phyloP scores from a whole-genome alignment of 768 basidiomycete genomes.

The Cystobasidium onofrii region DNA sequence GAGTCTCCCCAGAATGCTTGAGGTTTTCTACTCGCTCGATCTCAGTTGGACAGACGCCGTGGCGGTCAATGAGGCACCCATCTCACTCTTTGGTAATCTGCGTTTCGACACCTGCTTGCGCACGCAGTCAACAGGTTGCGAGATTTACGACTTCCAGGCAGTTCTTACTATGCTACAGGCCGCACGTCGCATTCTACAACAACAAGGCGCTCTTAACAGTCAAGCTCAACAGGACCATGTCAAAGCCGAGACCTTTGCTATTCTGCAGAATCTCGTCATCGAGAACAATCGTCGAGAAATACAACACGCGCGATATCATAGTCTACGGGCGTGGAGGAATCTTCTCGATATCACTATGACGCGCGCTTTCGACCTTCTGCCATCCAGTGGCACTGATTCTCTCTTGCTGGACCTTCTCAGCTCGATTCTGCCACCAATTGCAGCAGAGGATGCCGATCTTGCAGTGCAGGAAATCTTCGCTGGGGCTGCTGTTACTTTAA shows the following conservation, averaged over 20 bases:
- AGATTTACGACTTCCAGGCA: constrained; percentile 67
- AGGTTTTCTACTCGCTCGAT: constrained; percentile 74
- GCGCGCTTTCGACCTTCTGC: constrained; percentile 75
- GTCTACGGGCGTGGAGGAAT: constrained; percentile 76
- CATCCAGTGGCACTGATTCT: constrained; percentile 71
- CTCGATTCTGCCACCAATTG: constrained; percentile 64
- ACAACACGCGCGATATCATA: constrained; percentile 58
- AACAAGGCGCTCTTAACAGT: constrained; percentile 56
- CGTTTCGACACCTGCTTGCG: constrained; percentile 65
- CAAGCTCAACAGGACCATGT: constrained; percentile 60
- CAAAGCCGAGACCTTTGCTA: constrained; percentile 60
- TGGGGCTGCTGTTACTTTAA: constrained; percentile 67
- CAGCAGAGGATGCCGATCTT: constrained; percentile 59
- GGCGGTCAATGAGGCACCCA: constrained; percentile 58
- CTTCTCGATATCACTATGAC: constrained; percentile 74
- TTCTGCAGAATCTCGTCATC: constrained; percentile 71
- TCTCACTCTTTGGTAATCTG: constrained; percentile 54
- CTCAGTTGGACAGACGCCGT: constrained; percentile 81
- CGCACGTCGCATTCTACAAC: constrained; percentile 57
- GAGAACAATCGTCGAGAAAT: constrained; percentile 84
- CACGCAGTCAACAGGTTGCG: constrained; percentile 63
- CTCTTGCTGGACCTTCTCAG: constrained; percentile 85
- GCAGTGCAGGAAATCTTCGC: constrained; percentile 72
- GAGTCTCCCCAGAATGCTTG: constrained; percentile 74
- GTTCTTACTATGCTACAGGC: constrained; percentile 62